Evolutionary conservation across 1,139 yeast species (phyloP), one percentile per base, ranked within the genome.

Genomic region (Hemisphaericaspora xylofermentans): DNA sequence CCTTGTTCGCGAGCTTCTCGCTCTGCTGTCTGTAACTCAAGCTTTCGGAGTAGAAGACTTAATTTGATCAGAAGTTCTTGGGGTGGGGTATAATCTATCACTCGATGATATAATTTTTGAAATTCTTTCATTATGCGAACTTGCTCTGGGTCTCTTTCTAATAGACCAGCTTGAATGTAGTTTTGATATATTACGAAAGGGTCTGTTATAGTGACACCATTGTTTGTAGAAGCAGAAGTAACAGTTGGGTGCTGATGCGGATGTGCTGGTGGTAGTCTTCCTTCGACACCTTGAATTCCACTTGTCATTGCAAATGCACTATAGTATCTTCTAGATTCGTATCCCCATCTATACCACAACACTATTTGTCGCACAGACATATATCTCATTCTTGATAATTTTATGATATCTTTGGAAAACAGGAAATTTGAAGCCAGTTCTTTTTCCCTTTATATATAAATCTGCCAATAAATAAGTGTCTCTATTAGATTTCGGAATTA

Each of bases 81-180:
- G 2, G 83, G 77, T 0, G 89, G 88, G 3, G 53, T 53, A 54
- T 84, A 84, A 51, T 80, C 82, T 26, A 77, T 67, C 14, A 84
- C 75, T 10, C 87, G 64, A 39, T 71, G 67, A 52, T 82, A 81
- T 5, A 83, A 61, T 49, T 76, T 79, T 50, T 82, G 88, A 44
- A 83, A 74, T 58, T 82, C 84, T 36, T 79, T 72, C 61, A 82
- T 83, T 1, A 79, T 79, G 15, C 88, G 63, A 7, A 82, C 61
- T 53, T 84, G 91, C 13, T 68, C 66, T 31, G 73, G 78, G 51
- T 84, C 89, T 30, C 70, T 66, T 41, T 71, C 63, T 8, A 84
- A 59, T 2, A 71, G 46, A 1, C 87, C 87, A 39, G 66, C 66
- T 0, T 67, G 57, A 1, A 82, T 71, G 43, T 76, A 73, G 49